These are phyloP conservation scores for Talaromyces sp. DNA, from an alignment of 2,329 filamentous ascomycete species.

Conservation along the genomic window DNA sequence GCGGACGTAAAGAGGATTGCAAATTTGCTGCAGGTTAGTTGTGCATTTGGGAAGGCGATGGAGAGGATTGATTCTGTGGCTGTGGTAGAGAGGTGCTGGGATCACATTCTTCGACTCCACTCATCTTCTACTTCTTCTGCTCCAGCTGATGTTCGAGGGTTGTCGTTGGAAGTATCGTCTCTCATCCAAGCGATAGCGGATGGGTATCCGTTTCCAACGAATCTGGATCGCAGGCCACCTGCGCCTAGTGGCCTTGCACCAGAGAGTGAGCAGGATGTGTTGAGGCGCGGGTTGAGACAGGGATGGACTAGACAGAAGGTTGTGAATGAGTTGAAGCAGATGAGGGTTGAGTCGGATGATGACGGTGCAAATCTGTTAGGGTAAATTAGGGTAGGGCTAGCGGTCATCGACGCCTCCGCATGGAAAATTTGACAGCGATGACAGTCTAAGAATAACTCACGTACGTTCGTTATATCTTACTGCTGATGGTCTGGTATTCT, in stretches of 20 bases:
- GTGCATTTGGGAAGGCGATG: not conserved
- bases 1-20: not conserved
- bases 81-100: not conserved
- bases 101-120: not conserved
- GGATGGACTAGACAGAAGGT: slow-evolving; percentile 40
- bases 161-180: not conserved
- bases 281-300: slow-evolving; percentile 19
- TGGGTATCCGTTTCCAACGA: not conserved
- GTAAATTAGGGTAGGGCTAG: no score
- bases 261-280: not conserved
- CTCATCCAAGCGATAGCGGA: not conserved
- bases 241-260: not conserved
- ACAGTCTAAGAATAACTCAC: not conserved
- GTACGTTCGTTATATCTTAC: not conserved
- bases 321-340: slow-evolving; percentile 40
- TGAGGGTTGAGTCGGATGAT: slow-evolving; percentile 35
- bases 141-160: not conserved
- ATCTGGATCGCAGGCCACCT: not conserved
- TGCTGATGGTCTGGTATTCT: not conserved
- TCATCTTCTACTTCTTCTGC: not conserved
- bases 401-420: no score
- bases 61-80: not conserved
- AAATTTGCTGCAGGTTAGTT: not conserved
- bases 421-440: not conserved
- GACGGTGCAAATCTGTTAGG: not conserved